phyloP scores from a whole-genome alignment of 2,329 filamentous ascomycete genomes.

The Pseudocercospora vitis region DNA sequence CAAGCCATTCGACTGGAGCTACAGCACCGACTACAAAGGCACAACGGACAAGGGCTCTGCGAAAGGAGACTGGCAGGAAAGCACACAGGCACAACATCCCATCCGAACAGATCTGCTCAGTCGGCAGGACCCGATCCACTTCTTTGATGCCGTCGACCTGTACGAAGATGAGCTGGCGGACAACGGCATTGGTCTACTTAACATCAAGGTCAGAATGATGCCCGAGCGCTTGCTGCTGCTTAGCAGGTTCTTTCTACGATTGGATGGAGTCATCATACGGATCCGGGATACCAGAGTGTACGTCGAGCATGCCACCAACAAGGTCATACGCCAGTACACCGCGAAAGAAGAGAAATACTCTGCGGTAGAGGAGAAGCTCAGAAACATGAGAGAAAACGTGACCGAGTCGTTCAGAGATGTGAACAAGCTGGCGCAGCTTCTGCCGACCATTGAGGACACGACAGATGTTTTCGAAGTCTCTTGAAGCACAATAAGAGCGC shows the following conservation, averaged over 20 bases:
- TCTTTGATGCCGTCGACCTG: constrained; percentile 93
- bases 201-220: constrained; percentile 91
- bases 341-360: constrained; percentile 82
- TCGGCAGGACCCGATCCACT: constrained; percentile 87
- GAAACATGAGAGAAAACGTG: constrained; percentile 67
- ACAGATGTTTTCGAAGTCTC: constrained; percentile 53
- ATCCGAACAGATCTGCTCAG: constrained; percentile 87
- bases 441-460: constrained; percentile 69
- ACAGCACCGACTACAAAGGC: constrained; percentile 83
- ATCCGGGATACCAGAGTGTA: constrained; percentile 90
- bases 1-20: constrained; percentile 97
- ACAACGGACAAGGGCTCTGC: constrained; percentile 48
- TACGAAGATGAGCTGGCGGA: constrained; percentile 98
- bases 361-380: constrained; percentile 61
- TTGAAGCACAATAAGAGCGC: too few relatives aligned
- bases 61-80: constrained; percentile 28
- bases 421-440: constrained; percentile 67
- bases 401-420: constrained; percentile 76
- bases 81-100: constrained; percentile 44
- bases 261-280: constrained; percentile 85
- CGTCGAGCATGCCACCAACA: constrained; percentile 76
- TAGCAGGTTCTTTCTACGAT: constrained; percentile 82
- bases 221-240: constrained; percentile 82
- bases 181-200: constrained; percentile 89
- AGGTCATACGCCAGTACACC: constrained; percentile 86